Evolutionary conservation across 306 rosid genomes (phyloP).

Genomic region (Acacia acuminata): DNA sequence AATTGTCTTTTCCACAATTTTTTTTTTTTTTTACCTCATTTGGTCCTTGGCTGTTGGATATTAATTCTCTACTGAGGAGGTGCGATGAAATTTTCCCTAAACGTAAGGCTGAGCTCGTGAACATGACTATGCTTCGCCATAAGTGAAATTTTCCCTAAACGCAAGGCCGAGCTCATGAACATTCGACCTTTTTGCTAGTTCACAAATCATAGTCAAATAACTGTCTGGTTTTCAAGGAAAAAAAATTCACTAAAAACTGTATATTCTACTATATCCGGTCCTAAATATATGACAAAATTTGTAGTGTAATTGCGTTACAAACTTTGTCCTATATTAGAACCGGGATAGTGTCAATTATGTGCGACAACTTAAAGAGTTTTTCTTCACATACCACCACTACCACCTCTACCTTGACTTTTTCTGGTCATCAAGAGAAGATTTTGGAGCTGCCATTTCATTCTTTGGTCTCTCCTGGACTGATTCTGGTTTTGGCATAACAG

Average conservation of each 20-base stretch:
- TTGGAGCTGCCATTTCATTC: slow-evolving; percentile 31
- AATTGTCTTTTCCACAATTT: no score
- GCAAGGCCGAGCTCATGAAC: neutral
- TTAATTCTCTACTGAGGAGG: no score
- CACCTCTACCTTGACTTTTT: slow-evolving; percentile 37
- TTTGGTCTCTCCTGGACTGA: slow-evolving; percentile 27
- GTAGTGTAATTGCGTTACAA: no score
- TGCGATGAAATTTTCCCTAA: no score
- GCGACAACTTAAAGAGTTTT: slow-evolving; percentile 19
- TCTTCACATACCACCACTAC: slow-evolving; percentile 37
- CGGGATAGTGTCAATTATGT: slow-evolving; percentile 18
- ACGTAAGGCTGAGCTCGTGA: no score
- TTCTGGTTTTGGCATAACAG: slow-evolving; percentile 36
- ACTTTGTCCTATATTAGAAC: no score
- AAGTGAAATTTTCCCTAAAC: no score
- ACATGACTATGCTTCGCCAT: no score
- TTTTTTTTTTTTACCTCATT: no score
- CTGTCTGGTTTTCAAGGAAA: neutral
- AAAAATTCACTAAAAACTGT: neutral
- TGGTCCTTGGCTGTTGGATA: no score
- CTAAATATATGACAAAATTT: no score
- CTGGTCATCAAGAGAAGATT: slow-evolving; percentile 38
- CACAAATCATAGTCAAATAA: slow-evolving; percentile 16
- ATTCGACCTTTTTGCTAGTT: neutral
- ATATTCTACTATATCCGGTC: neutral